Percentiles rank a stretch among this genome's conserved stretches.
Conservation (phyloP, 2,329 filamentous ascomycete genomes). For the Cladosporium oxysporum region DNA sequence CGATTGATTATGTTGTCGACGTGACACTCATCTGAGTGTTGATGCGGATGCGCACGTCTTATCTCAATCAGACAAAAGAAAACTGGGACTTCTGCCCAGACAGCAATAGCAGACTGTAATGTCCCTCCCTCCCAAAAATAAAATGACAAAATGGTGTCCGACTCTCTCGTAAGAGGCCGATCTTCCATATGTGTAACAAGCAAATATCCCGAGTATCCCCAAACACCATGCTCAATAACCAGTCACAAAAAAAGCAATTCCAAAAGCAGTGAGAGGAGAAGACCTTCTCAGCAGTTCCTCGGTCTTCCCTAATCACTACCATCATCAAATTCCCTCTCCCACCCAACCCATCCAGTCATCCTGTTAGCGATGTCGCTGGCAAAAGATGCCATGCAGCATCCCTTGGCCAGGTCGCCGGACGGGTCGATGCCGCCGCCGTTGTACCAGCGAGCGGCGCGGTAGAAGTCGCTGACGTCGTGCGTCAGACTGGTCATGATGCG, state of each 20-base stretch:
- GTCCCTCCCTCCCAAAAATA: not conserved
- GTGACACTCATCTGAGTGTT: not conserved
- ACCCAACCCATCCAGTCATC: slow-evolving; percentile 44
- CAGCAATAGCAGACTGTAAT: not conserved
- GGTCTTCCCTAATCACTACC: not conserved
- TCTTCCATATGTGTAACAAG: not conserved
- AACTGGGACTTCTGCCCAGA: not conserved
- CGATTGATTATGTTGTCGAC: not conserved
- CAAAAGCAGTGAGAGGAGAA: not conserved
- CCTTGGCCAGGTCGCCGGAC: slow-evolving; percentile 43
- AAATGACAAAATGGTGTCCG: not conserved
- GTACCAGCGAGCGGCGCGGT: slow-evolving; percentile 52
- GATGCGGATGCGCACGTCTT: not conserved
- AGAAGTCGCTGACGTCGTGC: slow-evolving; percentile 38
- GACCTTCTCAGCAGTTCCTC: not conserved
- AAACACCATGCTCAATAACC: slow-evolving; percentile 21
- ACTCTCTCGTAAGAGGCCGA: slow-evolving; percentile 10
- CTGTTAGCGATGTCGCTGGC: slow-evolving; percentile 54
- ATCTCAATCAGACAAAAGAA: not conserved
- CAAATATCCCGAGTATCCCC: slow-evolving; percentile 1
- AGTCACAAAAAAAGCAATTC: not conserved
- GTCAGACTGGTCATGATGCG: not conserved
- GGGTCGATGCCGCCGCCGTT: slow-evolving; percentile 46
- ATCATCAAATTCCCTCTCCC: slow-evolving; percentile 15
- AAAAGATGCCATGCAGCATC: slow-evolving; percentile 55